Percentiles rank a stretch among this genome's conserved stretches.
Evolutionary conservation across 257 asterid genomes (phyloP).

Genomic region (Voacanga thouarsii): DNA sequence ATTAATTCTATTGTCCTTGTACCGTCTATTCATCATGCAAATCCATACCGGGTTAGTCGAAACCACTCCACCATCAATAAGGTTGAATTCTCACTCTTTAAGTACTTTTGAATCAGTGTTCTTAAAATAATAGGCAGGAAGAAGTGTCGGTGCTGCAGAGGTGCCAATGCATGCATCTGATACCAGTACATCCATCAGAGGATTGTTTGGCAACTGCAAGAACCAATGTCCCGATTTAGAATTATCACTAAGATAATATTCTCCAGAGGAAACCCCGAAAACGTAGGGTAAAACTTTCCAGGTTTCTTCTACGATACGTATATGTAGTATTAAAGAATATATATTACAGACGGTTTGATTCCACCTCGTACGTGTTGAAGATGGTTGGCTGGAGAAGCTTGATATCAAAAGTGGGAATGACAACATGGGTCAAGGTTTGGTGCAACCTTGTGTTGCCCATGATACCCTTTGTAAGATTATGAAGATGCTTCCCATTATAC

Average conservation of each 20-base stretch:
- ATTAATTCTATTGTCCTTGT: no score
- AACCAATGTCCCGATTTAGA: background rate
- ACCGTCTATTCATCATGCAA: background rate
- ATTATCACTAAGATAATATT: no score
- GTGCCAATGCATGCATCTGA: constrained; percentile 64
- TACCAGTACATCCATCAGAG: constrained; percentile 34
- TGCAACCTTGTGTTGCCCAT: constrained; percentile 30
- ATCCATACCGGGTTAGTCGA: constrained; percentile 62
- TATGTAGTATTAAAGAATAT: background rate
- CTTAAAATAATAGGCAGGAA: constrained; percentile 55
- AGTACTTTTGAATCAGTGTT: constrained; percentile 35
- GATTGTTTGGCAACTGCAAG: constrained; percentile 7
- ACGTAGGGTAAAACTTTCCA: no score
- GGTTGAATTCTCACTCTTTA: constrained; percentile 35
- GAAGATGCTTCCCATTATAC: constrained; percentile 48
- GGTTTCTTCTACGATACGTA: background rate
- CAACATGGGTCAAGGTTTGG: constrained; percentile 42
- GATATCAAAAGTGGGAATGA: constrained; percentile 56
- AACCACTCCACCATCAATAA: constrained; percentile 61
- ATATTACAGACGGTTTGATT: background rate
- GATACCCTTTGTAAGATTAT: constrained; percentile 27
- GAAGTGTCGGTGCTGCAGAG: constrained; percentile 53
- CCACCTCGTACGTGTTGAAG: constrained; percentile 24
- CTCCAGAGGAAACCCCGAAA: no score
- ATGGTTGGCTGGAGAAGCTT: constrained; percentile 44